These are phyloP conservation scores for Buxus sempervirens DNA, from an alignment of 164 flowering plant species.

Conservation along the genomic window DNA sequence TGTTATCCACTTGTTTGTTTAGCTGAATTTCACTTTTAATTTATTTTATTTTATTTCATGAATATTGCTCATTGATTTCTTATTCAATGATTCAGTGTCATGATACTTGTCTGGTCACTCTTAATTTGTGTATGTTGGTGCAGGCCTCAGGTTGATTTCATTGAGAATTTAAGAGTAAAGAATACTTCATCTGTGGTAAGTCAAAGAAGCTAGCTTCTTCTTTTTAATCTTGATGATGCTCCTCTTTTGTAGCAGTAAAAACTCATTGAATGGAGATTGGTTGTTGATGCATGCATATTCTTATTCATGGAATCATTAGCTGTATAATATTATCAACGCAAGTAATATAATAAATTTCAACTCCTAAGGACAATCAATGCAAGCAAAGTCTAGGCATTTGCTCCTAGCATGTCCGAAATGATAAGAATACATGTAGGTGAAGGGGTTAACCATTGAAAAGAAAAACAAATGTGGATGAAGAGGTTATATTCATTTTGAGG, in stretches of 20 bases:
- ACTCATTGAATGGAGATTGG: neutral
- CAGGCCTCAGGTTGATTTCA: slow-evolving; percentile 21
- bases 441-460: too few relatives aligned
- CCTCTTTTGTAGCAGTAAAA: neutral
- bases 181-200: slow-evolving; percentile 16
- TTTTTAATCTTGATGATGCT: neutral
- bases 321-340: too few relatives aligned
- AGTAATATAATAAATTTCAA: too few relatives aligned
- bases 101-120: neutral
- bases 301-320: neutral
- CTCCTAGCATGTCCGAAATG: neutral
- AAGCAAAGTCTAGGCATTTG: neutral
- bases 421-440: neutral
- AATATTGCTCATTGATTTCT: neutral
- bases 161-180: slow-evolving; percentile 18
- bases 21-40: too few relatives aligned
- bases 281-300: neutral
- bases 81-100: too few relatives aligned
- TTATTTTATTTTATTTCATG: too few relatives aligned
- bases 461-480: neutral
- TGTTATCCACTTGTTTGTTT: neutral
- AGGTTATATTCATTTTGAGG: neutral
- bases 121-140: slow-evolving; percentile 9
- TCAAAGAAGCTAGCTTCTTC: neutral
- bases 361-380: neutral